Conservation (phyloP, 768 basidiomycete species). For the Lactarius evosmus region DNA sequence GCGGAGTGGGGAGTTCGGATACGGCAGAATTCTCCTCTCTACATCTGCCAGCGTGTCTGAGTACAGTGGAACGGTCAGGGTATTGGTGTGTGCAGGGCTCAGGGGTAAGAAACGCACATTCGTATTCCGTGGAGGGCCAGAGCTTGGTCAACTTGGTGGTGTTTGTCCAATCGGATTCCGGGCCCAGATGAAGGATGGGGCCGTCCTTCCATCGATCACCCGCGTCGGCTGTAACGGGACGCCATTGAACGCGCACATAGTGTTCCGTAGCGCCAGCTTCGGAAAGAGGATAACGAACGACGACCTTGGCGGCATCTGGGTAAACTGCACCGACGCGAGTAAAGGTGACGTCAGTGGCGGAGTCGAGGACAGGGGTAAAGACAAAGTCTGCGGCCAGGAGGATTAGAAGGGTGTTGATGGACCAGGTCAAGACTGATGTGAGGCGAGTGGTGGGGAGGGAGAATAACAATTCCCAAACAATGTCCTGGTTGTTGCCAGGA, state of each 20-base stretch:
- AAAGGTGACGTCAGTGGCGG: constrained; percentile 55
- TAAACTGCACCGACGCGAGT: constrained; percentile 70
- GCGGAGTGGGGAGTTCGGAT: constrained; percentile 47
- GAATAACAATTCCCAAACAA: constrained; percentile 32
- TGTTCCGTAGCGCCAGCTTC: constrained; percentile 33
- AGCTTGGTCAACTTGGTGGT: constrained; percentile 54
- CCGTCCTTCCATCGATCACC: constrained; percentile 53
- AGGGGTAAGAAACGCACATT: constrained; percentile 49
- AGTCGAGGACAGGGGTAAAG: constrained; percentile 52
- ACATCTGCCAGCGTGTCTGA: constrained; percentile 43
- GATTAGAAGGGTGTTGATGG: constrained; percentile 42
- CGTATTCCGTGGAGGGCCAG: constrained; percentile 66
- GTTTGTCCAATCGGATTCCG: constrained; percentile 55
- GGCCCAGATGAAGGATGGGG: constrained; percentile 44
- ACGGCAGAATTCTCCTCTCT: constrained; percentile 48
- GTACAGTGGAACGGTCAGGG: background rate
- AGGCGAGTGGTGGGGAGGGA: constrained; percentile 35
- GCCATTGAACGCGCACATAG: constrained; percentile 45
- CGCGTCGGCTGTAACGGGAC: constrained; percentile 32
- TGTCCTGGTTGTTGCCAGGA: constrained; percentile 15
- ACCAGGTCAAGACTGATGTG: constrained; percentile 31
- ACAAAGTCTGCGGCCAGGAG: constrained; percentile 47
- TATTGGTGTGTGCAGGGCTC: constrained; percentile 1
- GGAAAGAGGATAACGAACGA: constrained; percentile 53
- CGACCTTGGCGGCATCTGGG: constrained; percentile 58